phyloP scores from a whole-genome alignment of 352 stramenopile species.

The Phytophthora ramorum region DNA sequence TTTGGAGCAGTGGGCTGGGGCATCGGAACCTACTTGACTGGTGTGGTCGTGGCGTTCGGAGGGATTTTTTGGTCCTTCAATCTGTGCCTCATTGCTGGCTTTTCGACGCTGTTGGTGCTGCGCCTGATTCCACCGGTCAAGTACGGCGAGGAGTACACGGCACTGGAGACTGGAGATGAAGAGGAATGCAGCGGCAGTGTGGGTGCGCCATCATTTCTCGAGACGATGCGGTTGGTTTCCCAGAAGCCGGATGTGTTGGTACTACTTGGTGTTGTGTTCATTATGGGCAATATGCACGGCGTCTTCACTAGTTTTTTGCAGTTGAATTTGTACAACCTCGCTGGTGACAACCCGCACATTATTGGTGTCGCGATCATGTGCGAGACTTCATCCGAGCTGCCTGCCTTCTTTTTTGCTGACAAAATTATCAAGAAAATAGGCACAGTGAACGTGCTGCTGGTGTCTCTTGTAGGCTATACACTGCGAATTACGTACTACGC shows the following conservation, averaged over 20 bases:
- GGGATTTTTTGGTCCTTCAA: conserved; percentile 79
- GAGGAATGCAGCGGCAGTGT: background rate
- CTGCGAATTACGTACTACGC: conserved; percentile 71
- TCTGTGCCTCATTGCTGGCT: conserved; percentile 50
- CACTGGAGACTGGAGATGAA: conserved; percentile 11
- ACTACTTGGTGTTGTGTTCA: conserved; percentile 67
- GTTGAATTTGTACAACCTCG: conserved; percentile 84
- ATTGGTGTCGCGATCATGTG: conserved; percentile 78
- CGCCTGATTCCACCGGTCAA: conserved; percentile 51
- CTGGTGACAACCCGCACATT: conserved; percentile 66
- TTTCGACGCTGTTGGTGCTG: conserved; percentile 63
- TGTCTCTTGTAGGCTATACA: conserved; percentile 69
- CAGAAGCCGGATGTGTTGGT: conserved; percentile 63
- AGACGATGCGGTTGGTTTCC: conserved; percentile 36
- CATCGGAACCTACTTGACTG: conserved; percentile 61
- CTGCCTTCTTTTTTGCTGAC: conserved; percentile 81
- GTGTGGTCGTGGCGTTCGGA: conserved; percentile 48
- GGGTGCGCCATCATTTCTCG: conserved; percentile 47
- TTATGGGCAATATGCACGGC: conserved; percentile 81
- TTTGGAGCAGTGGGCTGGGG: conserved; percentile 76
- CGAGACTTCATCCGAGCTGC: conserved; percentile 78
- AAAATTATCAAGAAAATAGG: conserved; percentile 70
- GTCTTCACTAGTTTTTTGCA: conserved; percentile 78
- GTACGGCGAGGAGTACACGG: conserved; percentile 32
- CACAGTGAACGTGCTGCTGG: conserved; percentile 68